Conservation (phyloP, 805 yeast genomes). For the Candida arabinofermentans region DNA sequence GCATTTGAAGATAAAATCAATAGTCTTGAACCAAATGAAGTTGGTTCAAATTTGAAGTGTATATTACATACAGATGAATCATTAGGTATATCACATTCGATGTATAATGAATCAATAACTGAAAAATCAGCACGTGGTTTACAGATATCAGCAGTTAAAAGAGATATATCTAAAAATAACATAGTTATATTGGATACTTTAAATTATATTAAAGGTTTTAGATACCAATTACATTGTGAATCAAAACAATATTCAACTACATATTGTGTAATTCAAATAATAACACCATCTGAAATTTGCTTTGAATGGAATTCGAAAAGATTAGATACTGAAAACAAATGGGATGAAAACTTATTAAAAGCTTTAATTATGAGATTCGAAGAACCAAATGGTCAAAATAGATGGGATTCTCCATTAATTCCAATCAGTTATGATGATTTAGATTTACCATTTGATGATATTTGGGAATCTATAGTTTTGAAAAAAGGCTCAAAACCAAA, state of each 20-base stretch:
- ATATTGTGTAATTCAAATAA: conserved; percentile 75
- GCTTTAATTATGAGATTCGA: conserved; percentile 83
- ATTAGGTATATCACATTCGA: conserved; percentile 63
- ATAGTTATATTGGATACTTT: conserved; percentile 83
- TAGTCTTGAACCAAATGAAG: conserved; percentile 36
- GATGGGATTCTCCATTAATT: conserved; percentile 95
- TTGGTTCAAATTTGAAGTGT: conserved; percentile 56
- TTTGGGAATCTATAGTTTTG: conserved; percentile 61
- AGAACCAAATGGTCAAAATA: conserved; percentile 78
- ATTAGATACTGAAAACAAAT: conserved; percentile 34
- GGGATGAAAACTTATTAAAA: conserved; percentile 64
- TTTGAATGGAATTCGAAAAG: conserved; percentile 52
- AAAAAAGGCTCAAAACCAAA: conserved; percentile 71
- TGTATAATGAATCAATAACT: conserved; percentile 64
- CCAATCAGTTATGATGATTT: conserved; percentile 58
- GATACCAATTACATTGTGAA: conserved; percentile 93
- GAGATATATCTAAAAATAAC: conserved; percentile 63
- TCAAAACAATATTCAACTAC: conserved; percentile 81
- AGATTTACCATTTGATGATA: conserved; percentile 56
- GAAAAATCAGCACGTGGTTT: conserved; percentile 82
- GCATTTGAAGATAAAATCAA: conserved; percentile 45
- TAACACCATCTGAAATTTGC: conserved; percentile 63
- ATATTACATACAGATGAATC: conserved; percentile 74
- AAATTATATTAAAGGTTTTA: conserved; percentile 89
- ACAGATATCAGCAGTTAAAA: conserved; percentile 84